Evolutionary conservation across 495 filamentous ascomycete species (phyloP), one percentile per base, ranked within the genome.

Genomic region (Trichoderma erinaceum): DNA sequence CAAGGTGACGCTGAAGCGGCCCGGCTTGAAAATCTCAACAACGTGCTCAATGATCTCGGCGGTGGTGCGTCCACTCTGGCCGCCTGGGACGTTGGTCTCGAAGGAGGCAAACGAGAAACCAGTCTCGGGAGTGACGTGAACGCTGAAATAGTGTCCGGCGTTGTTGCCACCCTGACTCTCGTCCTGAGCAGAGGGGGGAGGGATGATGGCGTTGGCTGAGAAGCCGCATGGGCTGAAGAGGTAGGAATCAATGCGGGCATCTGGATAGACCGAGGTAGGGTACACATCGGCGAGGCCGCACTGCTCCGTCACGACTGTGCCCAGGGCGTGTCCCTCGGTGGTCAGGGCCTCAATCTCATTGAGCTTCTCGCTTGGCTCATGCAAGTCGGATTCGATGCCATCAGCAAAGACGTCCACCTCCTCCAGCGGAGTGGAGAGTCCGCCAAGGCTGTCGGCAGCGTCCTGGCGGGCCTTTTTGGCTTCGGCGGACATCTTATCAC

Each of bases 21-120:
- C 93, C 2, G 95, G 95, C 73, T 90, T 90, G 87, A 99, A 99
- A 77, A 98, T 99, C 67, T 84, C 80, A 66, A 97, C 92, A 25
- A 98, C 96, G 68, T 97, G 93, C 78, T 97, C 87, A 70, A 99
- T 88, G 69, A 98, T 86, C 41, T 96, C 93, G 35, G 87, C 88
- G 27, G 94, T 97, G 73, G 92, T 88, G 71, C 93, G 92, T 15
- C 94, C 94, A 65, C 86, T 89, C 78, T 96, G 91, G 27, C 87
- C 86, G 67, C 91, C 88, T n/a, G 96, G 95, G 8, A 99, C 96
- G 71, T 99, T 98, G 71, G 96, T 97, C 83, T 99, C 96, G 74
- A 99, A 99, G 5, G 93, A 97, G 18, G 96, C 96, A 74, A 97
- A 99, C n/a, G 92, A 97, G 83, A 94, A 99, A 73, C 96, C 87